Percentiles rank a stretch among this genome's conserved stretches.
Conservation (phyloP, 805 yeast species). For the Huiozyma naganishii region DNA sequence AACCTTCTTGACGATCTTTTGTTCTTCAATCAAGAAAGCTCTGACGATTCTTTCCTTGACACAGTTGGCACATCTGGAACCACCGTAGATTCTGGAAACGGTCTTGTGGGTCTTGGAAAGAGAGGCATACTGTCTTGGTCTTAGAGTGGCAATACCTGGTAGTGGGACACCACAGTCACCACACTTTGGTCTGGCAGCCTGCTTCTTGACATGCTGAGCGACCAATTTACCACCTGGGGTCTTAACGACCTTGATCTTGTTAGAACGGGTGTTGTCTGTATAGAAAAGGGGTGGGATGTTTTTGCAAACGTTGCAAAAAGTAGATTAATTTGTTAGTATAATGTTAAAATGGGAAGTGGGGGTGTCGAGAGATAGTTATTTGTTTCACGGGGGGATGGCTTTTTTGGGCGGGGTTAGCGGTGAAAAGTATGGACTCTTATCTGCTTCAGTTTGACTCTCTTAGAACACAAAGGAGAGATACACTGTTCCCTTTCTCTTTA, state of each 20-base stretch:
- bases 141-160: conserved; percentile 83
- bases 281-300: background rate
- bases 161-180: conserved; percentile 79
- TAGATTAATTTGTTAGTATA: conserved; percentile 2
- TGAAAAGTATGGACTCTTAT: too few species aligned
- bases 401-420: too few species aligned
- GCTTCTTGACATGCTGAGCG: conserved; percentile 95
- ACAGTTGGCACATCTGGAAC: conserved; percentile 95
- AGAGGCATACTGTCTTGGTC: conserved; percentile 97
- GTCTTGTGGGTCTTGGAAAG: conserved; percentile 95
- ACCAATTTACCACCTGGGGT: conserved; percentile 99
- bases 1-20: conserved; percentile 99
- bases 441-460: too few species aligned
- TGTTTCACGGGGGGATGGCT: too few species aligned
- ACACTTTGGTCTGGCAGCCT: conserved; percentile 78
- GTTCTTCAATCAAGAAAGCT: conserved; percentile 99
- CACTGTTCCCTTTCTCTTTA: too few species aligned
- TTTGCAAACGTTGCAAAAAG: background rate
- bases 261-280: conserved; percentile 96
- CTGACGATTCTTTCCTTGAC: conserved; percentile 99
- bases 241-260: conserved; percentile 99
- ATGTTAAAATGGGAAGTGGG: background rate
- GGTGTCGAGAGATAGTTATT: background rate
- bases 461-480: too few species aligned
- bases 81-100: conserved; percentile 99